Evolutionary conservation across 805 yeast species (phyloP), one percentile per base, ranked within the genome.

Genomic region (Kodamaea lidongshanica): DNA sequence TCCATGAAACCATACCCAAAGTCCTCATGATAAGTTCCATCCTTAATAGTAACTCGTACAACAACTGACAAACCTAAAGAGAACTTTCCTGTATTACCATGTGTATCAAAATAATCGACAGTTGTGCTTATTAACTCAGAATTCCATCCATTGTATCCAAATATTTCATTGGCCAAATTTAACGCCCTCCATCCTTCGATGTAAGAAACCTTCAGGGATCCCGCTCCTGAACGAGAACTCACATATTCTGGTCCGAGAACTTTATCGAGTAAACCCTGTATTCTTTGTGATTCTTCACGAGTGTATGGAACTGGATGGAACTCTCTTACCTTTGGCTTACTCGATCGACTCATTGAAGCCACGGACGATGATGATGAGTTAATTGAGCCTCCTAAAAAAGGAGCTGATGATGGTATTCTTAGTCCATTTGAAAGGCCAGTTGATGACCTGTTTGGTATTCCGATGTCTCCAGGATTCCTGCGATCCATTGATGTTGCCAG

Each of bases 171-270:
- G 9, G 94, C 94, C 27, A 83, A 53, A 46, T 79, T 79, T 21
- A 83, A 69, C 2, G 84, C 89, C 48, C 74, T 79, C 87, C 89
- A 82, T 1, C 94, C 94, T 53, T 82, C 92, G 23, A 83, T 67
- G 44, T 83, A 82, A 2, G 81, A 75, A 4, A 83, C 83, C 32
- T 70, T 65, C 26, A 65, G 67, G 9, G 81, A 78, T 3, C 85
- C 86, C 19, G 79, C 85, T 3, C 87, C 88, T 6, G 86, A 77
- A 27, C 94, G 62, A 23, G 74, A 74, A 16, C 87, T 77, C 13
- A 83, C 78, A 44, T 72, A 82, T 45, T 83, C 92, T 0, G 92
- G 89, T 0, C 92, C 92, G 11, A 83, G 44, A 1, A 61, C 63
- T 32, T 54, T 56, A 37, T 61, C 54, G 7, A 64, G 43, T 13